Conservation (phyloP, 2,329 filamentous ascomycete genomes). For the Cladosporium sp. region DNA sequence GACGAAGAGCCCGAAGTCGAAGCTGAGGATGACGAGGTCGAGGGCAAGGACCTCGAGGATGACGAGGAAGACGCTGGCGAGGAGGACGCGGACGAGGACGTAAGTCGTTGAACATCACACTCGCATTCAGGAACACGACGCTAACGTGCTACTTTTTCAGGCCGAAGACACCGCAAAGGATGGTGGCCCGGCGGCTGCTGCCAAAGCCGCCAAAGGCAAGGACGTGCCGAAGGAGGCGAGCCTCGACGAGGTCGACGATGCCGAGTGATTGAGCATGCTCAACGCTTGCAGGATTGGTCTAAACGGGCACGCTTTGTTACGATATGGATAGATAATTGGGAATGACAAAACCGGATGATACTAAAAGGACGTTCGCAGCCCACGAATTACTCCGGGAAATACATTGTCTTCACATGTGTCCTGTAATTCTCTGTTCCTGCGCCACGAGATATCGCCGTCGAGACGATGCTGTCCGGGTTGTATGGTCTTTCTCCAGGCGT, state of each 20-base stretch:
- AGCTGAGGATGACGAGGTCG: conserved; percentile 25
- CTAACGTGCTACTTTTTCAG: conserved; percentile 6
- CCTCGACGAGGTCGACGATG: conserved; percentile 34
- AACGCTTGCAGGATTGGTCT: not conserved
- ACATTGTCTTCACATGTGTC: not conserved
- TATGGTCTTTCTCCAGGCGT: not conserved
- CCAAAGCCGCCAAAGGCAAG: conserved; percentile 32
- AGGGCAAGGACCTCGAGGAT: conserved; percentile 24
- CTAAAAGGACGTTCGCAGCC: not conserved
- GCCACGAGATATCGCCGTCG: no score
- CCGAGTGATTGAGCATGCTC: conserved; percentile 19
- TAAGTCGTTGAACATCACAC: conserved; percentile 19
- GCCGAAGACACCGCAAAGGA: conserved; percentile 31
- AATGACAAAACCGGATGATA: conserved; percentile 2
- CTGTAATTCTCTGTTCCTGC: no score
- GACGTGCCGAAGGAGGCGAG: conserved; percentile 35
- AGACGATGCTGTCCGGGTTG: not conserved
- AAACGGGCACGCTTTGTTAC: conserved; percentile 1
- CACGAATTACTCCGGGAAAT: not conserved
- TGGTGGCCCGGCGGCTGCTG: conserved; percentile 33
- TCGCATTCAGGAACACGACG: not conserved
- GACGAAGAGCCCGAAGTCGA: conserved; percentile 22
- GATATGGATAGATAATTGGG: conserved; percentile 13
- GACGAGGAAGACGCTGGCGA: conserved; percentile 24
- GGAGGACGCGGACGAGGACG: conserved; percentile 27